Conservation (phyloP, 495 filamentous ascomycete genomes). For the Penicillium robsamsonii region DNA sequence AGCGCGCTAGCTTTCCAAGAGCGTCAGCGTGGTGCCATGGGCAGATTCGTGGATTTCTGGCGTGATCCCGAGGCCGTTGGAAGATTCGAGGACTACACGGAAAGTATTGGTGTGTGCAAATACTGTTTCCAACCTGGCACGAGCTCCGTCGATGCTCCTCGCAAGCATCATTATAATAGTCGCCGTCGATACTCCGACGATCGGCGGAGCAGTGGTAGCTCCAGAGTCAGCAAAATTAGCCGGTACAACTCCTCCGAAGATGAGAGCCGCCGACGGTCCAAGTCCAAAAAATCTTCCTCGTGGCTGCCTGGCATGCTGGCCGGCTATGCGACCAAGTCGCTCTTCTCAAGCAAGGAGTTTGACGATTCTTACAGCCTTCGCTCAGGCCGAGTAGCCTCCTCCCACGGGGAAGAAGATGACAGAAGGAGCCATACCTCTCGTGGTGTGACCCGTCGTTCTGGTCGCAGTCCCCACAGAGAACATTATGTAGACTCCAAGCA, state of each 20-base stretch:
- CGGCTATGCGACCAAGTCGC: conserved; percentile 53
- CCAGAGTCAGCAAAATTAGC: conserved; percentile 54
- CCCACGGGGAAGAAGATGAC: conserved; percentile 40
- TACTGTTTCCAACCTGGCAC: conserved; percentile 66
- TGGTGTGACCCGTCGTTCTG: conserved; percentile 37
- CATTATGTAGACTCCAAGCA: conserved; percentile 25
- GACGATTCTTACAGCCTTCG: conserved; percentile 60
- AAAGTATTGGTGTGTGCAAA: conserved; percentile 66
- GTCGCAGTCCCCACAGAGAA: conserved; percentile 35
- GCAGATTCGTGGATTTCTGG: conserved; percentile 61
- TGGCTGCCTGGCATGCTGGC: conserved; percentile 56
- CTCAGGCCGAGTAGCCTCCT: conserved; percentile 41
- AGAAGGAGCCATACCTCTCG: conserved; percentile 47
- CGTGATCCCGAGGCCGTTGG: conserved; percentile 65
- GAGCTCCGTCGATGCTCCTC: conserved; percentile 58
- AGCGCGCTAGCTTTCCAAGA: conserved; percentile 45
- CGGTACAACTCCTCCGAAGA: conserved; percentile 59
- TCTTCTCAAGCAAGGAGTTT: conserved; percentile 54
- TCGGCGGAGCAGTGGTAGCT: conserved; percentile 41
- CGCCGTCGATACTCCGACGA: conserved; percentile 44
- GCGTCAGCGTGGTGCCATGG: conserved; percentile 53
- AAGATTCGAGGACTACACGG: conserved; percentile 71
- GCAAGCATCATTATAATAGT: conserved; percentile 57
- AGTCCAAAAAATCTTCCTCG: conserved; percentile 39
- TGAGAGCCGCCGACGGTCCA: conserved; percentile 46